These are phyloP conservation scores for Rhodomyrtus psidioides DNA, from an alignment of 441 rosid genomes.

Conservation along the genomic window DNA sequence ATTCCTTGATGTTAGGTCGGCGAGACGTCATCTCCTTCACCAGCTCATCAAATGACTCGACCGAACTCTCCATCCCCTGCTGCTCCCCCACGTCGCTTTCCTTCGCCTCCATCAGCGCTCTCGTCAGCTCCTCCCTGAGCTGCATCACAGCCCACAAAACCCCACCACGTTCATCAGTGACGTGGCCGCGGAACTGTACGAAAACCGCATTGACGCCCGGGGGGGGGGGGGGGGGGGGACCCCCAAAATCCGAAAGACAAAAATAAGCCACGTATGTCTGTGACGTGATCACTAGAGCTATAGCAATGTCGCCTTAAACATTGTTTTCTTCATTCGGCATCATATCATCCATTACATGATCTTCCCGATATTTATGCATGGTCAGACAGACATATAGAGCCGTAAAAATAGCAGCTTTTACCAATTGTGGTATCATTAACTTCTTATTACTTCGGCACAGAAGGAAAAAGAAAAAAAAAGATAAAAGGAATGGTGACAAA, in stretches of 20 bases:
- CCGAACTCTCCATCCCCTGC: conserved; percentile 27
- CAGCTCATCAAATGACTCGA: conserved; percentile 72
- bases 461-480: background rate
- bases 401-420: background rate
- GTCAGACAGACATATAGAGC: background rate
- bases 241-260: background rate
- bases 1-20: conserved; percentile 58
- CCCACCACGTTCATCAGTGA: conserved; percentile 6
- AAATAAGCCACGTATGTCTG: background rate
- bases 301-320: too few relatives aligned
- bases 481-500: background rate
- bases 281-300: background rate
- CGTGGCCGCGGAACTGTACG: background rate
- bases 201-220: conserved; percentile 12
- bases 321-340: background rate
- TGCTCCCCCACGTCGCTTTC: conserved; percentile 20
- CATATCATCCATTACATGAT: background rate
- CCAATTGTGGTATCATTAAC: background rate
- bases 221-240: background rate
- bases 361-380: background rate
- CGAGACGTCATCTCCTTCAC: conserved; percentile 55
- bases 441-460: background rate
- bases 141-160: conserved; percentile 35
- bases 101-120: conserved; percentile 64
- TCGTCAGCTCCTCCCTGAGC: conserved; percentile 69